Percentiles rank a stretch among this genome's conserved stretches.
phyloP scores from a whole-genome alignment of 768 basidiomycete species.

The Rubroboletus pulcherrimus region DNA sequence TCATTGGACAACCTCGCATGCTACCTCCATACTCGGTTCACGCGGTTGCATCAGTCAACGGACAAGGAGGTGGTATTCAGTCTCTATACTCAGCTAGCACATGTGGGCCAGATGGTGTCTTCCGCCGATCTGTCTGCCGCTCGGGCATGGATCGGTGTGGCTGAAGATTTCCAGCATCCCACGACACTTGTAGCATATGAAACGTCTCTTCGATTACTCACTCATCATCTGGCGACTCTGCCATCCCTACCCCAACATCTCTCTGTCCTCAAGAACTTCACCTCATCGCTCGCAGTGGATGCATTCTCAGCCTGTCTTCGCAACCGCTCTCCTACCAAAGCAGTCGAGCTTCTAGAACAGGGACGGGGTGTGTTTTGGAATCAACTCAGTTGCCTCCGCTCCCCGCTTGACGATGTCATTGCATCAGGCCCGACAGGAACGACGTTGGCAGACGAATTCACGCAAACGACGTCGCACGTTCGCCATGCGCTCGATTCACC shows the following conservation, averaged over 20 bases:
- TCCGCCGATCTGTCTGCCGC: not conserved
- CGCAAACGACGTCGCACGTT: not conserved
- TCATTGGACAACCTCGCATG: not conserved
- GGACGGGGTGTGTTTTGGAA: not conserved
- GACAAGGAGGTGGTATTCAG: not conserved
- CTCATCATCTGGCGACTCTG: not conserved
- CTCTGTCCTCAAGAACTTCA: not conserved
- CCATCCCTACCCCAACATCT: not conserved
- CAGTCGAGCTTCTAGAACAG: not conserved
- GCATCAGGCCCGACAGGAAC: not conserved
- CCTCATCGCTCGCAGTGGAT: not conserved
- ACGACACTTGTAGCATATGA: not conserved
- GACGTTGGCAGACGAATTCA: not conserved
- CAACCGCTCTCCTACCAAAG: not conserved
- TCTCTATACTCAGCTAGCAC: not conserved
- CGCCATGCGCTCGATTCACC: too few relatives aligned
- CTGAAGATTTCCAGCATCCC: not conserved
- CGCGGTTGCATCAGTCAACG: not conserved
- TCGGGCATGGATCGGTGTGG: not conserved
- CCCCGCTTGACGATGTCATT: not conserved
- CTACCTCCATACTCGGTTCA: not conserved
- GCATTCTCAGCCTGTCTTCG: not conserved
- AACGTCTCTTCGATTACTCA: not conserved
- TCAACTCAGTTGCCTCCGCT: not conserved
- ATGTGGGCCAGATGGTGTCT: not conserved